A percentile compares a stretch with the other conserved stretches of the same genome.
Evolutionary conservation across 2,329 filamentous ascomycete genomes (phyloP).

Genomic region (Botrytis aclada): DNA sequence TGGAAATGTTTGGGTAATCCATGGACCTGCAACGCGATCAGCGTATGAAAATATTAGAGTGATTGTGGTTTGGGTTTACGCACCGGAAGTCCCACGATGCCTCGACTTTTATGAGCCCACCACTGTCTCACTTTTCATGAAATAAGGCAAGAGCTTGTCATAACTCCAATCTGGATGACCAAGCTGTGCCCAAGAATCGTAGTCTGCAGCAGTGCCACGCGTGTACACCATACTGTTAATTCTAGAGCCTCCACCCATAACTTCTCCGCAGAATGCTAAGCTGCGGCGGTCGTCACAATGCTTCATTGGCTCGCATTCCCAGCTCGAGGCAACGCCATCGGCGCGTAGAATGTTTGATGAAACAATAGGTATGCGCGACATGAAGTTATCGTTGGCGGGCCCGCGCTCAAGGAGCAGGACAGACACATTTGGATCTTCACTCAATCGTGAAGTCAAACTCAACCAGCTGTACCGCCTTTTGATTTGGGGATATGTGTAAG

Average conservation of each 20-base stretch:
- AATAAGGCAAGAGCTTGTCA: constrained; percentile 43
- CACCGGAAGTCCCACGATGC: background rate
- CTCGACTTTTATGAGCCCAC: background rate
- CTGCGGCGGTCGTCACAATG: background rate
- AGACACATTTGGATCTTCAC: constrained; percentile 38
- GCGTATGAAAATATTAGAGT: background rate
- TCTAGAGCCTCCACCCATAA: constrained; percentile 41
- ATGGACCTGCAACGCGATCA: background rate
- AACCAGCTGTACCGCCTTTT: constrained; percentile 43
- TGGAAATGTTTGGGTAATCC: background rate
- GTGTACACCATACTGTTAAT: constrained; percentile 44
- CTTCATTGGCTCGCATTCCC: constrained; percentile 4
- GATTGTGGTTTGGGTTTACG: background rate
- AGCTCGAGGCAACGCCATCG: background rate
- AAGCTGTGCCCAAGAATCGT: constrained; percentile 45
- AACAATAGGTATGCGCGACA: constrained; percentile 4
- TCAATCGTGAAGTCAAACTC: constrained; percentile 43
- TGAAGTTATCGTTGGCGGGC: constrained; percentile 2
- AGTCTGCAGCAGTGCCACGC: constrained; percentile 41
- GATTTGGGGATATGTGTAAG: background rate
- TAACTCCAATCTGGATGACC: constrained; percentile 48
- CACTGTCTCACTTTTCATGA: constrained; percentile 37
- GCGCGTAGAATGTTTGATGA: background rate
- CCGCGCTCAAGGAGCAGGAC: constrained; percentile 44
- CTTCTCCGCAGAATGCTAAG: constrained; percentile 15